phyloP scores from a whole-genome alignment of 2,329 filamentous ascomycete genomes.

The Pestalotiopsis sp. region DNA sequence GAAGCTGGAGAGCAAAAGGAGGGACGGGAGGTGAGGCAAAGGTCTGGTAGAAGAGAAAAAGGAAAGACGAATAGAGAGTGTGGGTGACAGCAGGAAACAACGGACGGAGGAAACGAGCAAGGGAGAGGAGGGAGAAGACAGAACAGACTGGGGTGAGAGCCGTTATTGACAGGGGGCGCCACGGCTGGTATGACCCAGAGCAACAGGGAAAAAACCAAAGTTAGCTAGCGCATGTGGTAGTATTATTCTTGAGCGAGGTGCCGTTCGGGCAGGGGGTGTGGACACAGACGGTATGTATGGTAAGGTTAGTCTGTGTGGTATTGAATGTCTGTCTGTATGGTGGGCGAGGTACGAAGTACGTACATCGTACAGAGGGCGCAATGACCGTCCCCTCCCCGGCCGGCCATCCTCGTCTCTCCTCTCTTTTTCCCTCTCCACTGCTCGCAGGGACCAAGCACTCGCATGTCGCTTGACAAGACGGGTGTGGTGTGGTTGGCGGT shows the following conservation, averaged over 20 bases:
- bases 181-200: slow-evolving; percentile 16
- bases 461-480: not conserved
- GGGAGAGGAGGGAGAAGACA: slow-evolving; percentile 10
- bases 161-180: slow-evolving; percentile 17
- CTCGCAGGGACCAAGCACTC: not conserved
- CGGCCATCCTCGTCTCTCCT: not conserved
- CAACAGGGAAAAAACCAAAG: slow-evolving; percentile 3
- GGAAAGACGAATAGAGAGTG: slow-evolving; percentile 24
- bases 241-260: slow-evolving; percentile 15
- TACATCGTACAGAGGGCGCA: not conserved
- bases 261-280: not conserved
- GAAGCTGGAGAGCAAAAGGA: slow-evolving; percentile 26
- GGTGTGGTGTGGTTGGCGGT: too few relatives aligned
- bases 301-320: not conserved
- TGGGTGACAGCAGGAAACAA: slow-evolving; percentile 32
- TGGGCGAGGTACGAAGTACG: not conserved
- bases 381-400: not conserved
- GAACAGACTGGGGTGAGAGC: slow-evolving; percentile 14
- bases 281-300: not conserved
- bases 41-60: slow-evolving; percentile 29
- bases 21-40: slow-evolving; percentile 31
- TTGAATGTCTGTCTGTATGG: not conserved
- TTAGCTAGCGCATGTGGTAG: slow-evolving; percentile 18
- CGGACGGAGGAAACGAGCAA: slow-evolving; percentile 20
- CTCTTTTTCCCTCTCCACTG: not conserved